Conservation (phyloP, 768 basidiomycete genomes). For the Russula griseocarnosa region DNA sequence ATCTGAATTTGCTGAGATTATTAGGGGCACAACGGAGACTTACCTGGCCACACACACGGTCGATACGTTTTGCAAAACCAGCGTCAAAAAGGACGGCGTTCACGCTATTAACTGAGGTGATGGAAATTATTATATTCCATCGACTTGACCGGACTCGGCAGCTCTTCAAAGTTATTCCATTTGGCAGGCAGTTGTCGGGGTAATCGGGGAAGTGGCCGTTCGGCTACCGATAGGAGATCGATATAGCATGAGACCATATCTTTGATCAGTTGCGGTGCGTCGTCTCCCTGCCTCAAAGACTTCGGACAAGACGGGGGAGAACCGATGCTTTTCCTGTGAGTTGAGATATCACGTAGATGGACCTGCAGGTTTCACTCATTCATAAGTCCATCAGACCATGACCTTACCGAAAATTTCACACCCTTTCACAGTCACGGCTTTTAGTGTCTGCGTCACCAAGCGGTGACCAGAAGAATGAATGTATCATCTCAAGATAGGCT, state of each 20-base stretch:
- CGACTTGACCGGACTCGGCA: not conserved
- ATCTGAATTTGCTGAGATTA: not conserved
- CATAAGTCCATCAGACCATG: not conserved
- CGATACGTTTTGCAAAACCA: not conserved
- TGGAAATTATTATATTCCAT: not conserved
- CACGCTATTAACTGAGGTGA: not conserved
- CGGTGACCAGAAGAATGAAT: not conserved
- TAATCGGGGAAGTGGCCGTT: not conserved
- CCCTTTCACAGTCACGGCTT: not conserved
- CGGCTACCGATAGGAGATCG: not conserved
- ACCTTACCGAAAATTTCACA: not conserved
- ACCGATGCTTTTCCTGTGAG: not conserved
- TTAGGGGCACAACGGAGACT: not conserved
- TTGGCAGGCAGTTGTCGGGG: not conserved
- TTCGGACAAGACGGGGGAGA: not conserved
- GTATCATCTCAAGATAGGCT: not conserved
- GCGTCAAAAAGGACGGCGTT: not conserved
- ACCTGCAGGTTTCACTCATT: not conserved
- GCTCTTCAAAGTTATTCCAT: not conserved
- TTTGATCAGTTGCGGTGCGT: not conserved
- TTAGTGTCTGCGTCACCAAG: not conserved
- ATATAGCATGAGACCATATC: not conserved
- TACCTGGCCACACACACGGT: not conserved
- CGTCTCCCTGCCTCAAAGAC: not conserved
- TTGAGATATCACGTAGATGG: not conserved